These are phyloP conservation scores for Yamagishiella unicocca DNA, from an alignment of 139 green algal species.

Conservation along the genomic window DNA sequence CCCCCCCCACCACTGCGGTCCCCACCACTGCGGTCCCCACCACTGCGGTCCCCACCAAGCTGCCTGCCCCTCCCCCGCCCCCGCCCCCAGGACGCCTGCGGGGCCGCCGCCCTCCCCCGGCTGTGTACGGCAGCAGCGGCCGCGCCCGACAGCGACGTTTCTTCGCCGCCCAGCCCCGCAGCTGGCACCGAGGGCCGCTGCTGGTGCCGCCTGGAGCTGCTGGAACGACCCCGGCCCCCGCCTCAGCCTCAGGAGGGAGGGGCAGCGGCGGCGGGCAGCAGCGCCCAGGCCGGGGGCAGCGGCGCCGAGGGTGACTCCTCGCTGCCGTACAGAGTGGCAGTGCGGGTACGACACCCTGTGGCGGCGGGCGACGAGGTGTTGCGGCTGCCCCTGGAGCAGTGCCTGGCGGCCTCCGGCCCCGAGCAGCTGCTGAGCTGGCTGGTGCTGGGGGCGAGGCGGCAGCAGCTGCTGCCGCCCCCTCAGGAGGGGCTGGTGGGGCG, in stretches of 20 bases:
- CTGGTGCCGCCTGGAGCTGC: neutral
- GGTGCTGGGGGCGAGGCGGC: conserved; percentile 9
- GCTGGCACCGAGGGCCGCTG: too few species aligned
- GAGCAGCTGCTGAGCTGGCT: neutral
- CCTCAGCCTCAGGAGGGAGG: too few species aligned
- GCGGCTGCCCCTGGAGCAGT: conserved; percentile 9
- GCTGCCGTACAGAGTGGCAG: conserved; percentile 2
- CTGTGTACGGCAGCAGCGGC: neutral
- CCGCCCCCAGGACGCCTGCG: neutral
- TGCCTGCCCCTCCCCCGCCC: neutral
- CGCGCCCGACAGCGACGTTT: neutral
- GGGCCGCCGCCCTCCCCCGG: neutral
- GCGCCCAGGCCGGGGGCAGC: too few species aligned
- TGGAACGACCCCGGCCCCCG: too few species aligned
- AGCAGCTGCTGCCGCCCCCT: neutral
- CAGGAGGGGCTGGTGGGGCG: neutral
- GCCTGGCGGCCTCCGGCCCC: neutral
- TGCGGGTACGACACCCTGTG: neutral
- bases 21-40: too few species aligned
- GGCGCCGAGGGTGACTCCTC: too few species aligned
- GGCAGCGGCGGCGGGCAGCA: too few species aligned
- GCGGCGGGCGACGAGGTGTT: neutral
- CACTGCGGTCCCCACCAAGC: neutral
- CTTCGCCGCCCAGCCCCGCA: neutral
- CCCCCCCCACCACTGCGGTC: too few species aligned